Evolutionary conservation across 2,329 filamentous ascomycete genomes (phyloP), one percentile per base, ranked within the genome.

Genomic region (Aureobasidium mangrovei): DNA sequence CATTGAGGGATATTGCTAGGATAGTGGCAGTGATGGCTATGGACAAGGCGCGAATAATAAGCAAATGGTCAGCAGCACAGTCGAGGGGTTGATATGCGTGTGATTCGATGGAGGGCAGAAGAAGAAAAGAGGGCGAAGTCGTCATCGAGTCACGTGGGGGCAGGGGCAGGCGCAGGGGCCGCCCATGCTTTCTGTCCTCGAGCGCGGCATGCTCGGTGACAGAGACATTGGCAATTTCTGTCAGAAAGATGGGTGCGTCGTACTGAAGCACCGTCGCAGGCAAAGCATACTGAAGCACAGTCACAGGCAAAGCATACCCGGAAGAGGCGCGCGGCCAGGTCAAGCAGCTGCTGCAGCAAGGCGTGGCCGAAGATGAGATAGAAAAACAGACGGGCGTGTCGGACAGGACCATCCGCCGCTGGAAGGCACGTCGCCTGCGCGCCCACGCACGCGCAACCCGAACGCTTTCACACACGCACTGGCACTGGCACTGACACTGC

Each of bases 381-480:
- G 67, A 69, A 61, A 64, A 65, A 46, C 65, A 67, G 56, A 69
- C 66, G 12, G 65, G 65, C 55, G 67, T 69, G 35, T 65, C 63
- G 44, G 67, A 69, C 56, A 62, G 67, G 56, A 64, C 62, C 32
- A 65, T 66, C 36, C 57, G 66, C 28, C 59, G 67, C 54, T 69
- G 67, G 67, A 69, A 69, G 38, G 53, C 42, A 46, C 7, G 24
- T 9, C n/a, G n/a, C 9, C 6, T 35, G 6, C 2, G 26, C 2
- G 7, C 7, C 6, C 10, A 10, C 10, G 10, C 32, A 7, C 6
- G 10, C 10, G 32, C 32, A 10, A 33, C 32, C 10, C n/a, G 5
- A 12, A 12, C 38, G n/a, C 9, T 6, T 26, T 46, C n/a, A 33
- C 43, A 18, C 8, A 24, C 7, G 43, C 27, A 33, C 33, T 4